Evolutionary conservation across 352 stramenopile genomes (phyloP).

Genomic region (Phytophthora chlamydospora): DNA sequence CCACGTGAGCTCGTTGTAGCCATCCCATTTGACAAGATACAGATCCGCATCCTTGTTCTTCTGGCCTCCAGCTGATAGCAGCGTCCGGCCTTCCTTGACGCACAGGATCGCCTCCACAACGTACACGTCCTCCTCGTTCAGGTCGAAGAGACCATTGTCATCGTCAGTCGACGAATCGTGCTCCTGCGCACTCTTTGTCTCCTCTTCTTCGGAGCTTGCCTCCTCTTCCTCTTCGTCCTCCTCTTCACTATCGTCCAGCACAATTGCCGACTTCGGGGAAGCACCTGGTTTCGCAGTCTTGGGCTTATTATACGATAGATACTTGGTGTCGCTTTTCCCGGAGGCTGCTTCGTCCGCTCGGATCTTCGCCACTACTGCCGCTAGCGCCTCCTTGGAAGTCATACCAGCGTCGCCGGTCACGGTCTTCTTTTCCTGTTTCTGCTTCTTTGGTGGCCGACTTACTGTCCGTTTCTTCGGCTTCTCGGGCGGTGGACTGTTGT

Average conservation of each 20-base stretch:
- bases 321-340: conserved; percentile 22
- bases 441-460: conserved; percentile 9
- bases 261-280: conserved; percentile 54
- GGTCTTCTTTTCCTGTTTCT: conserved; percentile 24
- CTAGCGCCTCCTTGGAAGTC: conserved; percentile 33
- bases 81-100: conserved; percentile 57
- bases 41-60: conserved; percentile 65
- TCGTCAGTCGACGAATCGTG: conserved; percentile 67
- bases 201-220: conserved; percentile 29
- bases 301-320: conserved; percentile 36
- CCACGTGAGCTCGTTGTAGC: conserved; percentile 83
- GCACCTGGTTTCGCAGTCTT: conserved; percentile 27
- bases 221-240: conserved; percentile 43
- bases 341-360: conserved; percentile 34
- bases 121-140: conserved; percentile 79
- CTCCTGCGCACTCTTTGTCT: conserved; percentile 32
- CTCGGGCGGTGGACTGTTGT: conserved; percentile 13
- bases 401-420: neutral
- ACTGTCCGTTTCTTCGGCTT: conserved; percentile 22
- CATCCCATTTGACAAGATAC: conserved; percentile 82
- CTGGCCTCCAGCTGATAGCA: conserved; percentile 38
- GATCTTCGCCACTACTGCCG: conserved; percentile 38
- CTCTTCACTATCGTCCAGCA: conserved; percentile 60
- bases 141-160: conserved; percentile 67
- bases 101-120: conserved; percentile 78